Conservation (phyloP, 768 basidiomycete species). For the Hygrocybe punicea region DNA sequence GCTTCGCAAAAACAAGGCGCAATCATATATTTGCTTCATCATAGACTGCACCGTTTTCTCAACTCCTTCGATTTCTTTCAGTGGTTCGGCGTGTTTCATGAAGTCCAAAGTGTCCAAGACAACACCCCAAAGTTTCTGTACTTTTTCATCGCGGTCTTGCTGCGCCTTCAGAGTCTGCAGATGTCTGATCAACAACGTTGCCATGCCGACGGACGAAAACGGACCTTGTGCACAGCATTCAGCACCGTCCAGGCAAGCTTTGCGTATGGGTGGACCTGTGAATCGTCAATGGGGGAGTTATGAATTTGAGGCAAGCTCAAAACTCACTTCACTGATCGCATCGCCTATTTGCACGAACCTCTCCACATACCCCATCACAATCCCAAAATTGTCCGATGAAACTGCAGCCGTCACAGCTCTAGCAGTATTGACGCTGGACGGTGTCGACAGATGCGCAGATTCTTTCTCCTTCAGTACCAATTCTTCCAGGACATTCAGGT, state of each 20-base stretch:
- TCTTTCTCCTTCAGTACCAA: neutral
- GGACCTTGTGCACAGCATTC: neutral
- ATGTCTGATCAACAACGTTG: neutral
- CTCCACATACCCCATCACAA: neutral
- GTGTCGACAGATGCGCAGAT: neutral
- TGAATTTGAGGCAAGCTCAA: neutral
- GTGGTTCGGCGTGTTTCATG: neutral
- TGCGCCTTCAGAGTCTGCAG: neutral
- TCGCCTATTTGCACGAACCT: neutral
- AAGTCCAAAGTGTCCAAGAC: neutral
- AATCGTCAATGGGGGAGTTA: neutral
- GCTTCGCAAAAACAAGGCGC: neutral
- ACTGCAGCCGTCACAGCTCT: neutral
- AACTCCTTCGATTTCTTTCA: neutral
- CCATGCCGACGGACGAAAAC: neutral
- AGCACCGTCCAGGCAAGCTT: neutral
- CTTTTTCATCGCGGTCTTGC: neutral
- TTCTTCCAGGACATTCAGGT: neutral
- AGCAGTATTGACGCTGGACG: neutral
- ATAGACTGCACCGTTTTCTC: neutral
- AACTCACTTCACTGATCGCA: neutral
- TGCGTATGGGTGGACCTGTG: constrained; percentile 1
- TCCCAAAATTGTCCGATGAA: neutral
- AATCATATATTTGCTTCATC: constrained; percentile 1
- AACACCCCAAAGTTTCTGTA: neutral